Percentiles rank a stretch among this genome's conserved stretches.
Conservation (phyloP, 306 rosid species). For the Carpinus fangiana region DNA sequence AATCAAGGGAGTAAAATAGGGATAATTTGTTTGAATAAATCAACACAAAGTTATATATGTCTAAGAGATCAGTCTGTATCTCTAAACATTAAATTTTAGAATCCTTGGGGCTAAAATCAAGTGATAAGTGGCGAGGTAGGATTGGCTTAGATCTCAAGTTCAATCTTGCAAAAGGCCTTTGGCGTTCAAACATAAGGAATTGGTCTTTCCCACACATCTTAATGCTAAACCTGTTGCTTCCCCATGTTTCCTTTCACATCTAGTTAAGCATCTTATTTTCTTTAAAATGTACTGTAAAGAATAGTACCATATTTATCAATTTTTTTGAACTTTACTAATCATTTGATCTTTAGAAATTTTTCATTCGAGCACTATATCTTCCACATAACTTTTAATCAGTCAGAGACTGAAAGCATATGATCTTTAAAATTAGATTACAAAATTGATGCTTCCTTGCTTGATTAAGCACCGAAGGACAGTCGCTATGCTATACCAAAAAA, state of each 20-base stretch:
- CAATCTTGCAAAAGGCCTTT: background rate
- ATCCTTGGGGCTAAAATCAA: background rate
- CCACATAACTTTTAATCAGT: background rate
- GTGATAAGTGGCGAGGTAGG: background rate
- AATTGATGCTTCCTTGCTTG: background rate
- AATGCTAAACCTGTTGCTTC: background rate
- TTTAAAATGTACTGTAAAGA: background rate
- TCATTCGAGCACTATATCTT: background rate
- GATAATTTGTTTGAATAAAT: background rate
- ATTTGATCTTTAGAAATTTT: background rate
- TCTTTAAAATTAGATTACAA: background rate
- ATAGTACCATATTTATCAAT: background rate
- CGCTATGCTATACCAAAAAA: background rate
- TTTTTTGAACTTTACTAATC: background rate
- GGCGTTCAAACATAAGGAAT: background rate
- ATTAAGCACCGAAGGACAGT: background rate
- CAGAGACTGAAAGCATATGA: background rate
- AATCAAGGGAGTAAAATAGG: background rate
- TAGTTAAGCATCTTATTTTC: background rate
- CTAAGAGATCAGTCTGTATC: background rate
- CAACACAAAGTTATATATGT: background rate
- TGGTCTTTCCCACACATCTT: background rate
- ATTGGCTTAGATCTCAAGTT: background rate
- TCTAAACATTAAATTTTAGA: background rate
- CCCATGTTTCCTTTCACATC: background rate